Evolutionary conservation across 2,329 filamentous ascomycete genomes (phyloP).

Genomic region (Colletotrichum sidae): DNA sequence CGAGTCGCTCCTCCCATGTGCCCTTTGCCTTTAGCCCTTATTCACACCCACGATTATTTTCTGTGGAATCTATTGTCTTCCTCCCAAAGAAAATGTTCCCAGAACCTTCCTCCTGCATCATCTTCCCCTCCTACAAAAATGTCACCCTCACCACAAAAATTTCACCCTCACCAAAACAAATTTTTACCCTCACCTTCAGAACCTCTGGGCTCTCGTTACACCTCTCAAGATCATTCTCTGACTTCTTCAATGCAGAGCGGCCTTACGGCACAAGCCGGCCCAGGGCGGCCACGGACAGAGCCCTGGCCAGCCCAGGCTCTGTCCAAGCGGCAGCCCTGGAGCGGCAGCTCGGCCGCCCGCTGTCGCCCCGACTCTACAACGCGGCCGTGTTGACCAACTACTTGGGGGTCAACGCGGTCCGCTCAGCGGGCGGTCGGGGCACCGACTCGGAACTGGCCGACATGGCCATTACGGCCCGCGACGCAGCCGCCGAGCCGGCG

Average conservation of each 20-base stretch:
- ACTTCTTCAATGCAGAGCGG: conserved; percentile 8
- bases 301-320: background rate
- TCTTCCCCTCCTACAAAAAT: background rate
- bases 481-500: conserved; percentile 21
- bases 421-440: conserved; percentile 23
- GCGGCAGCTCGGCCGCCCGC: conserved; percentile 15
- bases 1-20: background rate
- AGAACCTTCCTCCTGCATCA: background rate
- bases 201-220: background rate
- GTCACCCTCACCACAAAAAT: background rate
- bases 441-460: conserved; percentile 34
- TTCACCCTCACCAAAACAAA: background rate
- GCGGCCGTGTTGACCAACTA: conserved; percentile 14
- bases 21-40: background rate
- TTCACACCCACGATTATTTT: background rate
- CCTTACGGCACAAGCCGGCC: background rate
- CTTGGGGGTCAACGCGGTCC: conserved; percentile 15
- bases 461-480: conserved; percentile 22
- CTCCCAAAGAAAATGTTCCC: too few relatives aligned
- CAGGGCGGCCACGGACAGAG: too few relatives aligned
- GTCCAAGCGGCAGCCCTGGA: conserved; percentile 5
- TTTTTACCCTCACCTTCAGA: background rate
- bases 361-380: conserved; percentile 22
- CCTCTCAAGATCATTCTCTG: background rate
- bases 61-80: too few relatives aligned